Base-by-base conservation (phyloP, 495 filamentous ascomycete species). In the Penicillium fimorum region DNA sequence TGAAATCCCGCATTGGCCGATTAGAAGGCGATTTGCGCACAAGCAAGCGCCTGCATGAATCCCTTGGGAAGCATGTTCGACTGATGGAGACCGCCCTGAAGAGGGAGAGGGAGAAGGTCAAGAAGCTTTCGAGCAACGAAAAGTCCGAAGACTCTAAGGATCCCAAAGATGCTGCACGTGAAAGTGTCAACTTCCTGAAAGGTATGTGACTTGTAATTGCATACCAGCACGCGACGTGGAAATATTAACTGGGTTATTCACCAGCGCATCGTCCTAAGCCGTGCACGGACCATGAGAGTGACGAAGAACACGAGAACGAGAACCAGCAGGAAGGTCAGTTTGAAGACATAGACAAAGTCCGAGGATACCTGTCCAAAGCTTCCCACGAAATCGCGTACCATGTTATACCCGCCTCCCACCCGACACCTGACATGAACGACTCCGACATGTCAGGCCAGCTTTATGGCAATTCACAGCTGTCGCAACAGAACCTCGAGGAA, bases 1-100 rank as follows among this genome's bases (percentile, higher is more conserved):
- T 98, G 94, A 97, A 96, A 75, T 91, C 89, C 59, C 86, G 93
- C 70, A 97, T 98, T 74, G 94, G 92, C n/a, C 86, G 88, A 65
- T 80, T 97, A 58, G 94, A 98, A 68, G 94, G 94, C 53, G 90
- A 95, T 49, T 81, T 87, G 20, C 80, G 92, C 47, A 90, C 90
- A 48, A 85, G 87, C 47, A 95, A 95, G 72, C 86, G 88, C 55
- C 76, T 92, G 56, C 90, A 96, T 53, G 92, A 93, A 71, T 88
- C 88, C 13, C 75, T 96, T 45, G 88, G 88, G 58, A 92, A 90
- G 73, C 92, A 96, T 69, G 88, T 98, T 52, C 79, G 86, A 42
- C 88, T 98, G 74, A 82, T 98, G 61, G 94, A 98, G 73, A 83
- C 84, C 60, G 93, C 93, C 49, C 76, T 98, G 64, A 92, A 89